Conservation (phyloP, 805 yeast genomes). For the Lachancea fermentati region DNA sequence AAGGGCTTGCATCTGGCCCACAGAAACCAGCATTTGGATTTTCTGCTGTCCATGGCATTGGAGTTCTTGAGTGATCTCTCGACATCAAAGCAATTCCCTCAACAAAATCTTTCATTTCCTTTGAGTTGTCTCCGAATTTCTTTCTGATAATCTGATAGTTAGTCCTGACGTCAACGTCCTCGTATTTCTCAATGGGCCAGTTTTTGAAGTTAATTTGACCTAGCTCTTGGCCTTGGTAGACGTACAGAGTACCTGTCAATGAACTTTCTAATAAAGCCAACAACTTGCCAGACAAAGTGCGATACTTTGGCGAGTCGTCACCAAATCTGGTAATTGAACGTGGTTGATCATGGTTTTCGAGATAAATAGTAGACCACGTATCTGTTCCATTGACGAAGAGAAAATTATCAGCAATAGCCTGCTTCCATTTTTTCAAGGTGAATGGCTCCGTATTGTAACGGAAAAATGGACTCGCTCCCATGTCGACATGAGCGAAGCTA, state of each 20-base stretch:
- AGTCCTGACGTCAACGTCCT: conserved; percentile 44
- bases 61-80: conserved; percentile 51
- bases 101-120: conserved; percentile 28
- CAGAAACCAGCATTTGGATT: conserved; percentile 41
- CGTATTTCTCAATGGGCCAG: conserved; percentile 46
- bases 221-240: conserved; percentile 59
- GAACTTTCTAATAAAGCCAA: conserved; percentile 41
- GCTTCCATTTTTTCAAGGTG: conserved; percentile 37
- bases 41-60: conserved; percentile 47
- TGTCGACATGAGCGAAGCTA: conserved; percentile 35
- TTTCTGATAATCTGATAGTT: conserved; percentile 34
- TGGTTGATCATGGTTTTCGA: conserved; percentile 58
- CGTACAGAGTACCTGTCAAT: conserved; percentile 49
- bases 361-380: conserved; percentile 51
- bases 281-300: conserved; percentile 42
- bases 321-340: conserved; percentile 50
- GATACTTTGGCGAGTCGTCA: conserved; percentile 34
- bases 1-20: conserved; percentile 40
- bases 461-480: conserved; percentile 15
- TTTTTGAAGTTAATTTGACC: conserved; percentile 45
- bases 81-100: conserved; percentile 37
- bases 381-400: conserved; percentile 43
- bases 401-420: conserved; percentile 34
- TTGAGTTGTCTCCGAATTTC: conserved; percentile 23
- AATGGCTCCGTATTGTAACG: conserved; percentile 26